Conservation (phyloP, 129 eudicot species). For the Arctium lappa region DNA sequence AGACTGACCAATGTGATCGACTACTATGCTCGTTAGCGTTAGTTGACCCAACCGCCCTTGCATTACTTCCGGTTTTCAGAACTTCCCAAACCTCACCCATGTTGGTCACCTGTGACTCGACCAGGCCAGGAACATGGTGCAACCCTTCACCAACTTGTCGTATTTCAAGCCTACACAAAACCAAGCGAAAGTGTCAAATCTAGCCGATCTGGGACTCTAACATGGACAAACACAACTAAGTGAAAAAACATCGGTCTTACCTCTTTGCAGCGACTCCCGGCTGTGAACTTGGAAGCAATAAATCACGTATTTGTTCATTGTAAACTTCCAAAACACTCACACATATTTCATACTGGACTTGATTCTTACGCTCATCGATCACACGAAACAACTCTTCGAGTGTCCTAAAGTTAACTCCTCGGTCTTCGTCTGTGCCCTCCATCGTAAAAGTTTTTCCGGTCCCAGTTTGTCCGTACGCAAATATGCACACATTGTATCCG, state of each 20-base stretch:
- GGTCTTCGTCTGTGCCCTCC: slow-evolving; percentile 88
- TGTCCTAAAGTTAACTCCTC: slow-evolving; percentile 93
- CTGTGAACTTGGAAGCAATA: slow-evolving; percentile 63
- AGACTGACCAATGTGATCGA: slow-evolving; percentile 88
- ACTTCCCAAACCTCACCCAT: slow-evolving; percentile 95
- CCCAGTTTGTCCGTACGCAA: slow-evolving; percentile 98
- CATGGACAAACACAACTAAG: not conserved
- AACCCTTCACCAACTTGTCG: slow-evolving; percentile 83
- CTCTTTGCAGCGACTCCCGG: slow-evolving; percentile 64
- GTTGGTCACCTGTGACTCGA: slow-evolving; percentile 78
- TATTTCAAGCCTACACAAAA: slow-evolving; percentile 73
- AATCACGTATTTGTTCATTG: slow-evolving; percentile 90
- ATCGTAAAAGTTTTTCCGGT: slow-evolving; percentile 92
- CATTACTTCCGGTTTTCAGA: slow-evolving; percentile 74
- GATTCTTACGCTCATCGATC: slow-evolving; percentile 67
- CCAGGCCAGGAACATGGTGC: slow-evolving; percentile 90
- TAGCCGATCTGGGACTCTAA: not conserved
- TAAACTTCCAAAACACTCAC: slow-evolving; percentile 93
- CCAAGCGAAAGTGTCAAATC: not conserved
- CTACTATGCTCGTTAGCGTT: slow-evolving; percentile 92
- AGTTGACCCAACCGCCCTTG: slow-evolving; percentile 91
- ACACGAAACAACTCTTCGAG: slow-evolving; percentile 74
- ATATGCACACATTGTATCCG: slow-evolving; percentile 93
- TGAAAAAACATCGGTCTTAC: slow-evolving; percentile 28
- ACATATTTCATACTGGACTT: slow-evolving; percentile 58